Percentiles rank a stretch among this genome's conserved stretches.
These are phyloP conservation scores for Pseudogymnoascus pannorum DNA, from an alignment of 2,329 filamentous ascomycete genomes.

Conservation along the genomic window DNA sequence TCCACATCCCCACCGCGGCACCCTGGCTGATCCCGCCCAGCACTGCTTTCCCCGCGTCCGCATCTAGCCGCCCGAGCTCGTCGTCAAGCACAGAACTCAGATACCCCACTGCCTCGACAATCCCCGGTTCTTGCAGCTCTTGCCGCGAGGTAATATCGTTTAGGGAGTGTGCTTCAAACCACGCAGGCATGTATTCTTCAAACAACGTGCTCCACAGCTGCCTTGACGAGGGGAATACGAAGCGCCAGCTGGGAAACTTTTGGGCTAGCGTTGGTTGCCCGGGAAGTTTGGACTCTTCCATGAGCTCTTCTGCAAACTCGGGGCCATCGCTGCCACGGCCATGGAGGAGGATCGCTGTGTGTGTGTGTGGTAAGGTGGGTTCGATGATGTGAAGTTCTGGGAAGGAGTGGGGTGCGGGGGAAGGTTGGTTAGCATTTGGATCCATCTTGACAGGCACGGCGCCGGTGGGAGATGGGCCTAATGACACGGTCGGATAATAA, in stretches of 20 bases:
- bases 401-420: background rate
- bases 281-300: conserved; percentile 20
- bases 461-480: background rate
- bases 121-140: conserved; percentile 38
- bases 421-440: background rate
- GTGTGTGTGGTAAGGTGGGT: conserved; percentile 23
- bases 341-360: conserved; percentile 36
- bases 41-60: conserved; percentile 33
- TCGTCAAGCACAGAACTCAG: conserved; percentile 29
- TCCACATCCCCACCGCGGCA: conserved; percentile 39
- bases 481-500: background rate
- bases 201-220: conserved; percentile 37
- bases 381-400: conserved; percentile 17
- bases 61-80: conserved; percentile 29
- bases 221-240: conserved; percentile 44
- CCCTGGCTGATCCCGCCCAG: conserved; percentile 47
- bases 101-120: conserved; percentile 35
- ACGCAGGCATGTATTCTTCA: conserved; percentile 39
- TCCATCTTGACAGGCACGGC: background rate
- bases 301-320: conserved; percentile 30
- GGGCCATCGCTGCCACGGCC: conserved; percentile 33
- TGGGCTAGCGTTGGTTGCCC: conserved; percentile 22
- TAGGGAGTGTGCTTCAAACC: conserved; percentile 42
- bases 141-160: conserved; percentile 34
- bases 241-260: conserved; percentile 36